phyloP scores from a whole-genome alignment of 2,329 filamentous ascomycete genomes.

The Penicillium hordei region DNA sequence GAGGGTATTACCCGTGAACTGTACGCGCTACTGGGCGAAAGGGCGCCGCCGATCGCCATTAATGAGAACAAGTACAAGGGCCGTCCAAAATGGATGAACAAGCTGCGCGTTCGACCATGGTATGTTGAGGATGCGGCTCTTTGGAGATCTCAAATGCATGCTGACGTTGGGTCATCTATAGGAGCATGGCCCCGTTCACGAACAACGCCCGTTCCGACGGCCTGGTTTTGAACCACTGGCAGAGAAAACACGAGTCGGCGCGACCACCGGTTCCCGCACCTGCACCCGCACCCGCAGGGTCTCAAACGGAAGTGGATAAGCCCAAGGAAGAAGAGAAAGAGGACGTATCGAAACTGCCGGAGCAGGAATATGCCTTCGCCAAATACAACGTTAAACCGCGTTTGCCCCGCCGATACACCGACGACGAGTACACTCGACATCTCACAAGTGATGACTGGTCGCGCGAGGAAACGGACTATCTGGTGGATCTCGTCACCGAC shows the following conservation, averaged over 20 bases:
- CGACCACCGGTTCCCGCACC: conserved; percentile 25
- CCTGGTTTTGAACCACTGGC: conserved; percentile 78
- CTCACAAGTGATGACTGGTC: conserved; percentile 78
- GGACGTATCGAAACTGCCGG: conserved; percentile 33
- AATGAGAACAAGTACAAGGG: conserved; percentile 55
- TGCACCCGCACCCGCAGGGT: conserved; percentile 33
- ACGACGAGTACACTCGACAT: conserved; percentile 78
- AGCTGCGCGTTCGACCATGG: conserved; percentile 46
- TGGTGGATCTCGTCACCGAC: conserved; percentile 71
- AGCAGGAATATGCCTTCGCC: conserved; percentile 63
- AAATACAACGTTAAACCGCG: conserved; percentile 84
- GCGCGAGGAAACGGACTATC: conserved; percentile 89
- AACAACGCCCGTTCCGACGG: conserved; percentile 75
- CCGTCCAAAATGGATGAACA: conserved; percentile 49
- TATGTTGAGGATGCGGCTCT: conserved; percentile 49
- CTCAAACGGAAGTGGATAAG: conserved; percentile 39
- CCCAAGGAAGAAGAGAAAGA: conserved; percentile 40
- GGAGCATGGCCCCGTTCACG: conserved; percentile 69
- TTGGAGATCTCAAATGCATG: conserved; percentile 53
- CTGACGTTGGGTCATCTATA: conserved; percentile 44
- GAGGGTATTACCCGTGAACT: conserved; percentile 54
- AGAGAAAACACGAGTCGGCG: conserved; percentile 58
- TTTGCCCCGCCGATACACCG: conserved; percentile 72
- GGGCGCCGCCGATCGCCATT: conserved; percentile 54
- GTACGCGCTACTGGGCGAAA: conserved; percentile 52